These are phyloP conservation scores for Akebia trifoliata DNA, from an alignment of 164 flowering plant species.

Conservation along the genomic window DNA sequence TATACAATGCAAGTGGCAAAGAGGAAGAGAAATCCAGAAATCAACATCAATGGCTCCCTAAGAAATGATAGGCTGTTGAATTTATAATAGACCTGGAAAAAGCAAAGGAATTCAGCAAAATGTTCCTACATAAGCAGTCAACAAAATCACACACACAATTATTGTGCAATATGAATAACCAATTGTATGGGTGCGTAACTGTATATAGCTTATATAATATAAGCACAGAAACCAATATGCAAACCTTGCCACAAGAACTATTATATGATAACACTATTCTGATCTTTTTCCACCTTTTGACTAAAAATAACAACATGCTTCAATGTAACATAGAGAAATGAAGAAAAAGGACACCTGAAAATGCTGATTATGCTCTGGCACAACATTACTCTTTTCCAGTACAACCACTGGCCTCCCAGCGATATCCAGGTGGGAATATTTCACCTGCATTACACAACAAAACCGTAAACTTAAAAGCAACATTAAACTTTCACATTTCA, in stretches of 20 bases:
- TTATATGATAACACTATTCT: too few species aligned
- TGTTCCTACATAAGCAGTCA: neutral
- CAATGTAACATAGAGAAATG: neutral
- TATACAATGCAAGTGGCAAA: conserved; percentile 71
- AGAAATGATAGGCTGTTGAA: conserved; percentile 72
- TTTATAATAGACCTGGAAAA: conserved; percentile 85
- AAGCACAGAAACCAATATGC: too few species aligned
- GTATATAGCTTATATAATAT: too few species aligned
- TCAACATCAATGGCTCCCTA: conserved; percentile 85
- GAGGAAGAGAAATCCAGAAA: conserved; percentile 68
- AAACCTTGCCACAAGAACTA: too few species aligned
- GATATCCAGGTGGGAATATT: conserved; percentile 77
- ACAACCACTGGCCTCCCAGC: conserved; percentile 87
- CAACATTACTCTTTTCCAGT: conserved; percentile 66
- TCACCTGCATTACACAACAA: conserved; percentile 43
- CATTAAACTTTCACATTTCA: neutral
- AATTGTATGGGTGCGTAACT: too few species aligned
- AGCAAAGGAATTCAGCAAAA: neutral
- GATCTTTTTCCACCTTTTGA: neutral
- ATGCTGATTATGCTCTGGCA: conserved; percentile 80
- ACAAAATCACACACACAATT: too few species aligned
- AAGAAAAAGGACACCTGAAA: conserved; percentile 55
- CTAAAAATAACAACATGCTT: neutral
- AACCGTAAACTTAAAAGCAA: conserved; percentile 6
- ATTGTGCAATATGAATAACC: too few species aligned